A percentile compares a stretch with the other conserved stretches of the same genome.
Evolutionary conservation across 352 stramenopile species (phyloP).

Genomic region (Aphanomyces invadans): DNA sequence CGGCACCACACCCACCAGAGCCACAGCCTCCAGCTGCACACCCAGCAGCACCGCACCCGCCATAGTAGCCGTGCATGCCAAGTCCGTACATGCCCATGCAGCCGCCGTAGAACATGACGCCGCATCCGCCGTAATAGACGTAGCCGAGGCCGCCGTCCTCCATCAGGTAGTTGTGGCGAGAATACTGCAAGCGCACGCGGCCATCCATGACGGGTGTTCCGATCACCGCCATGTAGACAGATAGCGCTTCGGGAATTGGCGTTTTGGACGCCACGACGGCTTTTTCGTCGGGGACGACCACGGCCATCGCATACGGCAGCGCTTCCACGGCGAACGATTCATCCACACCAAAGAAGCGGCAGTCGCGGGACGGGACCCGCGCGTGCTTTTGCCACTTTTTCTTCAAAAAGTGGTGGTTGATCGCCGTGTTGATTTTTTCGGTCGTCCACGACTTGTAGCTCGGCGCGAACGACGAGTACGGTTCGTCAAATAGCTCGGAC

Average conservation of each 20-base stretch:
- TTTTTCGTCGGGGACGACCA: conserved; percentile 2
- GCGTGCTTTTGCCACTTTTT: conserved; percentile 16
- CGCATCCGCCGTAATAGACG: conserved; percentile 2
- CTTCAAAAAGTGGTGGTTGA: background rate
- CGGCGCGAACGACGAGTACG: conserved; percentile 17
- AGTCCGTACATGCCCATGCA: background rate
- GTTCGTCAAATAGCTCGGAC: conserved; percentile 4
- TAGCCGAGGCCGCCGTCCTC: conserved; percentile 5
- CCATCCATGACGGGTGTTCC: conserved; percentile 24
- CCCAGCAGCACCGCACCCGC: background rate
- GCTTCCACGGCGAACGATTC: conserved; percentile 11
- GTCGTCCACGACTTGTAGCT: conserved; percentile 4
- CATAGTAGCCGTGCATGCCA: conserved; percentile 6
- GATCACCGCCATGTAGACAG: conserved; percentile 23
- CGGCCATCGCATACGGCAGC: conserved; percentile 7
- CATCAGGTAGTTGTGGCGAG: conserved; percentile 18
- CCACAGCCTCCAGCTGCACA: background rate
- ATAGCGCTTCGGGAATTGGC: background rate
- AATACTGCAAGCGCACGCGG: conserved; percentile 19
- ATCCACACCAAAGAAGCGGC: conserved; percentile 12
- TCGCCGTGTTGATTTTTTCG: background rate
- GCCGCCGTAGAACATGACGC: background rate
- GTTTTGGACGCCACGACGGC: background rate
- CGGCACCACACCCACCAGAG: background rate
- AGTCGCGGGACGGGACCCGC: background rate